Conservation (phyloP, 2,329 filamentous ascomycete genomes). For the Fusarium papillatum region DNA sequence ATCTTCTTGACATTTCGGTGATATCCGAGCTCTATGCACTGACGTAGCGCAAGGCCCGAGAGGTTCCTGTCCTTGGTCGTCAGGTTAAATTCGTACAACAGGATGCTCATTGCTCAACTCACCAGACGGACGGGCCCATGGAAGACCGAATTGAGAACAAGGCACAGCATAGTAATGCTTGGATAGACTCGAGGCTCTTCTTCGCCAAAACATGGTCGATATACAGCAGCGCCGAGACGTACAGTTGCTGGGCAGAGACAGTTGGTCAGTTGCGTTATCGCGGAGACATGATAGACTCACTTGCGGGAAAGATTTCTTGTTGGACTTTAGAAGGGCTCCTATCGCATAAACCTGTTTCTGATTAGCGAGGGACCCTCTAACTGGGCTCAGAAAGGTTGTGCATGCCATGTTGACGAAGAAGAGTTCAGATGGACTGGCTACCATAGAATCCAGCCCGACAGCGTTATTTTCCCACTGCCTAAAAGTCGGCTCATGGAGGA, state of each 20-base stretch:
- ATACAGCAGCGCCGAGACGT: constrained; percentile 3
- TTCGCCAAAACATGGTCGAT: constrained; percentile 7
- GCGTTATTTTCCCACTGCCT: constrained; percentile 12
- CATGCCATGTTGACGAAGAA: constrained; percentile 21
- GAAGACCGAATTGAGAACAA: constrained; percentile 45
- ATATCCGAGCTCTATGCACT: constrained; percentile 24
- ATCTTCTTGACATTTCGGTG: constrained; percentile 9
- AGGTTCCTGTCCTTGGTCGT: constrained; percentile 6
- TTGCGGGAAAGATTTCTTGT: neutral
- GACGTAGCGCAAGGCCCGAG: constrained; percentile 15
- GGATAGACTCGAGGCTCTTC: constrained; percentile 45
- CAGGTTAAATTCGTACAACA: neutral
- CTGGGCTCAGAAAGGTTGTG: neutral
- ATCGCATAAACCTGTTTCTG: constrained; percentile 9
- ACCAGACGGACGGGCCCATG: constrained; percentile 46
- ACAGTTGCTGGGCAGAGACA: constrained; percentile 2
- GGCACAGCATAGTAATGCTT: constrained; percentile 46
- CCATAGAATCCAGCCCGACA: neutral
- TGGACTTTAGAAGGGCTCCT: constrained; percentile 8
- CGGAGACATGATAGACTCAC: neutral
- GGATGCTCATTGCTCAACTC: neutral
- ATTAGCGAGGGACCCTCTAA: neutral
- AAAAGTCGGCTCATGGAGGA: constrained; percentile 22
- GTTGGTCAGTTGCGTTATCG: neutral
- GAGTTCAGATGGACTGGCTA: neutral